A percentile compares a stretch with the other conserved stretches of the same genome.
phyloP scores from a whole-genome alignment of 345 rosid species.

The Cardamine resedifolia region DNA sequence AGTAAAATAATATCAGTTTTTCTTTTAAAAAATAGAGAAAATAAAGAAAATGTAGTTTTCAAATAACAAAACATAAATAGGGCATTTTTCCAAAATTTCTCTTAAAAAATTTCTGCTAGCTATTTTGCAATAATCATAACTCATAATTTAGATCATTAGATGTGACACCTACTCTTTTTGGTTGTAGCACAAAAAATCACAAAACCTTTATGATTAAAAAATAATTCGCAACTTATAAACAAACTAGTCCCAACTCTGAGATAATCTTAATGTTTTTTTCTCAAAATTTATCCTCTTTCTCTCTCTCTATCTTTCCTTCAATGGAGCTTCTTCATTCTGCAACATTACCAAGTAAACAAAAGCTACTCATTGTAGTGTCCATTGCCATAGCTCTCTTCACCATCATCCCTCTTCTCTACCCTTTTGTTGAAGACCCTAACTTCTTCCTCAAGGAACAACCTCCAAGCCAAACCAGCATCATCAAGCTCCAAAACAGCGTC shows the following conservation, averaged over 20 bases:
- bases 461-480: conserved; percentile 27
- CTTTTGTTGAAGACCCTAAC: conserved; percentile 41
- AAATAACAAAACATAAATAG: too few relatives aligned
- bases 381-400: conserved; percentile 33
- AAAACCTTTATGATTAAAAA: conserved; percentile 6
- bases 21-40: too few relatives aligned
- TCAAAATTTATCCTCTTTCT: neutral
- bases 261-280: neutral
- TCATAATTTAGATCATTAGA: conserved; percentile 31
- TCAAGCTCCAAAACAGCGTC: conserved; percentile 23
- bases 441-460: conserved; percentile 37
- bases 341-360: conserved; percentile 31
- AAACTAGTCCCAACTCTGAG: conserved; percentile 9
- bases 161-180: conserved; percentile 28
- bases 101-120: neutral
- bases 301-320: conserved; percentile 25
- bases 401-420: conserved; percentile 38
- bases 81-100: too few relatives aligned
- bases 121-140: conserved; percentile 24
- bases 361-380: conserved; percentile 33
- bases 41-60: too few relatives aligned
- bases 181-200: neutral
- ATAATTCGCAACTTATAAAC: conserved; percentile 17
- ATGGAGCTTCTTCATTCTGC: conserved; percentile 42
- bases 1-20: too few relatives aligned